phyloP scores from a whole-genome alignment of 306 rosid species.

The Trifolium subterraneum region DNA sequence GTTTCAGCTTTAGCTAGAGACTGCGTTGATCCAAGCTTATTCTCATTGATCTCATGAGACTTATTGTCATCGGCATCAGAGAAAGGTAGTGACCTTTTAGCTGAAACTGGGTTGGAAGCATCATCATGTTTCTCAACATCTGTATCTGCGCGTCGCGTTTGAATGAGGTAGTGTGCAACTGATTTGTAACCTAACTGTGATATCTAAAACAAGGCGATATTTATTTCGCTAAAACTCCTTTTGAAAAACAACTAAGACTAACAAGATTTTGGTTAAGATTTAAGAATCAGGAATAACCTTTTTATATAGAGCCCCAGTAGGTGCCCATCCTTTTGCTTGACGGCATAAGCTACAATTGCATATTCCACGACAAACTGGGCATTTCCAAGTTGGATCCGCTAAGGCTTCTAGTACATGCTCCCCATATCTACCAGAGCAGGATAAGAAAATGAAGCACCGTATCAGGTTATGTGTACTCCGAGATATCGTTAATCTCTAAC shows the following conservation, averaged over 20 bases:
- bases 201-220: conserved; percentile 55
- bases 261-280: conserved; percentile 35
- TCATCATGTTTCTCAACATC: conserved; percentile 49
- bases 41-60: conserved; percentile 44
- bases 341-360: conserved; percentile 98
- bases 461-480: background rate
- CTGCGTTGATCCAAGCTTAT: conserved; percentile 33
- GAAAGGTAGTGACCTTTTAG: conserved; percentile 66
- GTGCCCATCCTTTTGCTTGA: conserved; percentile 85
- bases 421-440: conserved; percentile 67
- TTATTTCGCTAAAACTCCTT: conserved; percentile 30
- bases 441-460: background rate
- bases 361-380: conserved; percentile 93
- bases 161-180: conserved; percentile 94
- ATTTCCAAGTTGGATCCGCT: conserved; percentile 72
- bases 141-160: conserved; percentile 59
- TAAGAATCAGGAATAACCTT: conserved; percentile 61
- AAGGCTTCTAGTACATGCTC: conserved; percentile 91
- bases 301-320: conserved; percentile 79
- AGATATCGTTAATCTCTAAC: background rate
- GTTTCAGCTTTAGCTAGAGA: conserved; percentile 45
- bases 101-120: conserved; percentile 54
- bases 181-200: conserved; percentile 74
- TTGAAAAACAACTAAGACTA: conserved; percentile 12
- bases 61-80: conserved; percentile 45